A percentile compares a stretch with the other conserved stretches of the same genome.
Conservation (phyloP, 345 rosid species). For the Gossypium australe region DNA sequence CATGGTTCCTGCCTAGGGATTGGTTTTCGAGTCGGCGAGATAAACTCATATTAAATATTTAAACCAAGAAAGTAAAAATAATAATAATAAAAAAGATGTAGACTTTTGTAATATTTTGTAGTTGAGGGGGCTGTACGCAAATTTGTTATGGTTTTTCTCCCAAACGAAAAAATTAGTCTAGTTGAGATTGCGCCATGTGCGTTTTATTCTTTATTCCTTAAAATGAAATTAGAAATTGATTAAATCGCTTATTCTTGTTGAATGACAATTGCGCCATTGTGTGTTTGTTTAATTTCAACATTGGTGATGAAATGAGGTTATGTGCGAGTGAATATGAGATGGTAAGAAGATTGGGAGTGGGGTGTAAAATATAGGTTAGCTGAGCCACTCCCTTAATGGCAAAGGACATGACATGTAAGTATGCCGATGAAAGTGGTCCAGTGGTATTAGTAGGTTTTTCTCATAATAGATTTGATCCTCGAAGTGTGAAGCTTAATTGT, state of each 20-base stretch:
- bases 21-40: constrained; percentile 49
- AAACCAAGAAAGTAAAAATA: too few relatives aligned
- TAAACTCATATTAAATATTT: not conserved
- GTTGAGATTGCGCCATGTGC: not conserved
- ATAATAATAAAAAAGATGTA: too few relatives aligned
- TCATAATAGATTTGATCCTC: not conserved
- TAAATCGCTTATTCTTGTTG: not conserved
- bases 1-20: constrained; percentile 31
- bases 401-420: not conserved
- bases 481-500: not conserved
- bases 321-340: not conserved
- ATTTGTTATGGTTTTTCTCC: not conserved
- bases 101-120: constrained; percentile 11
- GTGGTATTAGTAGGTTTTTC: not conserved
- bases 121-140: constrained; percentile 2
- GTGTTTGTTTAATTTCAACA: not conserved
- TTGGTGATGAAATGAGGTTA: not conserved
- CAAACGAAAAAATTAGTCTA: not conserved
- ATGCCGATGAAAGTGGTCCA: not conserved
- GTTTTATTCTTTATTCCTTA: too few relatives aligned
- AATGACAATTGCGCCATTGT: too few relatives aligned
- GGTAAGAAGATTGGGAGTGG: not conserved
- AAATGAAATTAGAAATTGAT: not conserved
- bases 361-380: not conserved
- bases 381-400: not conserved